A percentile compares a stretch with the other conserved stretches of the same genome.
phyloP scores from a whole-genome alignment of 768 basidiomycete genomes.

The Suillus cothurnatus region DNA sequence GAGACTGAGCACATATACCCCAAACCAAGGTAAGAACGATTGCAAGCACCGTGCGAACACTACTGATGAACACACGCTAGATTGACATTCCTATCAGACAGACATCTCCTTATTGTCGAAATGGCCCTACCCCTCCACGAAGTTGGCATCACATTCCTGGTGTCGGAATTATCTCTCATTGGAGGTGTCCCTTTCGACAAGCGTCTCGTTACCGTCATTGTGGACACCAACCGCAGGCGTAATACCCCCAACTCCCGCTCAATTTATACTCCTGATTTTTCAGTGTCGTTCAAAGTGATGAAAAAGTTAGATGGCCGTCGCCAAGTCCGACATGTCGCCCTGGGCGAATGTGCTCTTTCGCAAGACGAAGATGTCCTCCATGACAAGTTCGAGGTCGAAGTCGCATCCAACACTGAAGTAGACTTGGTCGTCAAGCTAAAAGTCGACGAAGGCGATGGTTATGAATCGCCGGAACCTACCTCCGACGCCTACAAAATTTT shows the following conservation, averaged over 20 bases:
- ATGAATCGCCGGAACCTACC: neutral
- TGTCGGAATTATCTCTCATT: neutral
- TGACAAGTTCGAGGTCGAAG: neutral
- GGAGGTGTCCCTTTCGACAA: neutral
- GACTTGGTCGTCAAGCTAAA: no score
- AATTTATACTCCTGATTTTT: neutral
- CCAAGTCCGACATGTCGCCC: neutral
- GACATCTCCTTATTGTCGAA: neutral
- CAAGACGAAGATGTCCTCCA: neutral
- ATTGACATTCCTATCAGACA: neutral
- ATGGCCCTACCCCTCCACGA: neutral
- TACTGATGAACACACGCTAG: neutral
- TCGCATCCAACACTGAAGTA: neutral
- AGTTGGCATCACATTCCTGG: neutral
- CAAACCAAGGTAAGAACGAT: neutral
- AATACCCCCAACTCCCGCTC: neutral
- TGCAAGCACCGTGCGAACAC: neutral
- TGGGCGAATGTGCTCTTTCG: neutral
- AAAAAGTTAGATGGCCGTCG: neutral
- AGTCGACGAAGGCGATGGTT: neutral
- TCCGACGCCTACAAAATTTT: neutral
- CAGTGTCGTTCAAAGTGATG: neutral
- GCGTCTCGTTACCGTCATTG: neutral
- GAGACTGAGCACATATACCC: neutral
- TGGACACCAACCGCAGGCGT: neutral